Evolutionary conservation across 2,329 filamentous ascomycete species (phyloP).

Genomic region (Cercospora brassicicola): DNA sequence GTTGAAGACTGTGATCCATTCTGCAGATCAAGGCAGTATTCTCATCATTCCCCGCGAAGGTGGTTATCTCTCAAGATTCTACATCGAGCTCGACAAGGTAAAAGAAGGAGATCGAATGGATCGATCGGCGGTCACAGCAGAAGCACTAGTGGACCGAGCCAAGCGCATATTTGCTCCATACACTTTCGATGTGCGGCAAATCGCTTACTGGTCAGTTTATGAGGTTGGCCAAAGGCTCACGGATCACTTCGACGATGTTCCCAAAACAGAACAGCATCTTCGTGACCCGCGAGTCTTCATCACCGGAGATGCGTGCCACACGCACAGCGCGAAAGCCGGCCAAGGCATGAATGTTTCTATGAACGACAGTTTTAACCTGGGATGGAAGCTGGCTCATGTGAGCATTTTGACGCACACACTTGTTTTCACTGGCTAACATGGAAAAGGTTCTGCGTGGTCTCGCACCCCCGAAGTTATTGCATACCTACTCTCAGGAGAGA

Average conservation of each 20-base stretch:
- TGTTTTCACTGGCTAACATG: background rate
- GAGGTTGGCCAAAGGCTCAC: conserved; percentile 58
- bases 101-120: conserved; percentile 54
- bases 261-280: conserved; percentile 56
- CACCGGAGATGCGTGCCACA: conserved; percentile 63
- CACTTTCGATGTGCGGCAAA: conserved; percentile 62
- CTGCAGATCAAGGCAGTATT: conserved; percentile 66
- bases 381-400: conserved; percentile 54
- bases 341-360: conserved; percentile 73
- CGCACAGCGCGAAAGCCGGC: conserved; percentile 62
- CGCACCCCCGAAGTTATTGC: conserved; percentile 42
- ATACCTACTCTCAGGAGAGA: conserved; percentile 57
- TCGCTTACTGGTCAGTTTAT: conserved; percentile 68
- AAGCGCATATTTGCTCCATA: conserved; percentile 67
- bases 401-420: background rate
- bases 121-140: conserved; percentile 62
- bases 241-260: conserved; percentile 64
- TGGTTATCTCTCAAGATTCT: conserved; percentile 38
- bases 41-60: conserved; percentile 68
- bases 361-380: conserved; percentile 64
- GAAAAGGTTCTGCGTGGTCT: conserved; percentile 43
- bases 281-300: conserved; percentile 62
- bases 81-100: conserved; percentile 42
- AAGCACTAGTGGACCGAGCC: conserved; percentile 63
- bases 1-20: conserved; percentile 53